Evolutionary conservation across 805 yeast genomes (phyloP).

Genomic region (Kazachstania viticola): DNA sequence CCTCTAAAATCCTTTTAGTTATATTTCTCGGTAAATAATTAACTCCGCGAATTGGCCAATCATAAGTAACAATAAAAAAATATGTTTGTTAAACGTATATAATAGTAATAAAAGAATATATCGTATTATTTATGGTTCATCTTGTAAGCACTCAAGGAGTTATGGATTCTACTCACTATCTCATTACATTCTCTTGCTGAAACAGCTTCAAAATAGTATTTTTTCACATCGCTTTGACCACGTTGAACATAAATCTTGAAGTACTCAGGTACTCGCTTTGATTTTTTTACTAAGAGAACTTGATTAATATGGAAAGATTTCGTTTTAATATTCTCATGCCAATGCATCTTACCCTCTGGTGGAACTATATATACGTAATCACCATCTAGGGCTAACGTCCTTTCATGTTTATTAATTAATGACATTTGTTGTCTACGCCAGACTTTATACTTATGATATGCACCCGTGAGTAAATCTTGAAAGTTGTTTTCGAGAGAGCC

Average conservation of each 20-base stretch:
- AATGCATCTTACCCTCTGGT: conserved; percentile 69
- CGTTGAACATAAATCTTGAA: conserved; percentile 74
- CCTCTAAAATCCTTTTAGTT: too few relatives aligned
- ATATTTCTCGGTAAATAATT: too few relatives aligned
- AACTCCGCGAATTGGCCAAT: background rate
- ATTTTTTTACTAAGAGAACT: conserved; percentile 62
- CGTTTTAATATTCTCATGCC: conserved; percentile 71
- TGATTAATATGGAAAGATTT: conserved; percentile 79
- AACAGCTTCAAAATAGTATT: conserved; percentile 78
- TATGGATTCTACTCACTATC: conserved; percentile 59
- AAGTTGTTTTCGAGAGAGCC: conserved; percentile 9
- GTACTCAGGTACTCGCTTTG: conserved; percentile 60
- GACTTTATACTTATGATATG: conserved; percentile 76
- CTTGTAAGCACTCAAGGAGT: conserved; percentile 44
- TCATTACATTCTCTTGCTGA: conserved; percentile 51
- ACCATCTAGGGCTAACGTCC: conserved; percentile 85
- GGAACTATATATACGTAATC: conserved; percentile 73
- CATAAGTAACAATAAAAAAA: too few relatives aligned
- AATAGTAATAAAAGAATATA: conserved; percentile 1
- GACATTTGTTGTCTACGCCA: conserved; percentile 85
- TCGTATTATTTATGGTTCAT: conserved; percentile 25
- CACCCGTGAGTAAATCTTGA: conserved; percentile 32
- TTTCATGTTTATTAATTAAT: conserved; percentile 61
- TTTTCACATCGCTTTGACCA: conserved; percentile 50
- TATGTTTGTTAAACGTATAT: background rate